These are phyloP conservation scores for Beauveria sp. DNA, from an alignment of 2,329 filamentous ascomycete genomes.

Conservation along the genomic window DNA sequence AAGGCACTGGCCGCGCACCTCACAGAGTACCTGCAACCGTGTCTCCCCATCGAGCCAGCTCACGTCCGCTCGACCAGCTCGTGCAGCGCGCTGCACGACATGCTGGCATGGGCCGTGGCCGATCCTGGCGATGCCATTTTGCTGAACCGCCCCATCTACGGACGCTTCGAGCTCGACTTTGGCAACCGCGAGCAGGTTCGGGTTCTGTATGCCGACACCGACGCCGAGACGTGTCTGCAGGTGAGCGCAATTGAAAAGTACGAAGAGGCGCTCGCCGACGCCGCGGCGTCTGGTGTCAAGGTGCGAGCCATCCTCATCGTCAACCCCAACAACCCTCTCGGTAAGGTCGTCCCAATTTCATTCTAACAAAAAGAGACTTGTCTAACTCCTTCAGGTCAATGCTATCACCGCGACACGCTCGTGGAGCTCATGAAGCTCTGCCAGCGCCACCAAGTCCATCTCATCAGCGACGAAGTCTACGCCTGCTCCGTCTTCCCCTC, in stretches of 20 bases:
- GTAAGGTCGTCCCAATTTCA: slow-evolving; percentile 16
- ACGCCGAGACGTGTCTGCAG: slow-evolving; percentile 36
- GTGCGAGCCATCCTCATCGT: slow-evolving; percentile 43
- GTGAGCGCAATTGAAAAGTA: slow-evolving; percentile 36
- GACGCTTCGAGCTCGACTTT: slow-evolving; percentile 42
- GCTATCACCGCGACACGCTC: slow-evolving; percentile 36
- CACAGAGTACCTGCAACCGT: slow-evolving; percentile 29
- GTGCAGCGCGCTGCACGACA: slow-evolving; percentile 32
- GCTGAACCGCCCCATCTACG: slow-evolving; percentile 35
- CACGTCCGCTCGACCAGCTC: slow-evolving; percentile 28
- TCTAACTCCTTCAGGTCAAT: slow-evolving; percentile 20
- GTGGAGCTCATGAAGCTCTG: slow-evolving; percentile 41
- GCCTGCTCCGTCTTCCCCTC: slow-evolving; percentile 41
- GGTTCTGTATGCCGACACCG: slow-evolving; percentile 37
- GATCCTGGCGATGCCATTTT: slow-evolving; percentile 33
- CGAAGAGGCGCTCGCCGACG: slow-evolving; percentile 32
- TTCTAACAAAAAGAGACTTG: slow-evolving; percentile 3
- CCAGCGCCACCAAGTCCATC: slow-evolving; percentile 39
- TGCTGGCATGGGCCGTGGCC: slow-evolving; percentile 31
- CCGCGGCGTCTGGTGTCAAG: slow-evolving; percentile 27
- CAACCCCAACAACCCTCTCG: slow-evolving; percentile 47
- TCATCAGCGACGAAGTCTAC: slow-evolving; percentile 54
- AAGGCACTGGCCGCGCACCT: slow-evolving; percentile 28
- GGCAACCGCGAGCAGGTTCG: slow-evolving; percentile 31
- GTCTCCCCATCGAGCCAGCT: slow-evolving; percentile 20